phyloP scores from a whole-genome alignment of 805 yeast genomes.

The Cyberlindnera petersonii region DNA sequence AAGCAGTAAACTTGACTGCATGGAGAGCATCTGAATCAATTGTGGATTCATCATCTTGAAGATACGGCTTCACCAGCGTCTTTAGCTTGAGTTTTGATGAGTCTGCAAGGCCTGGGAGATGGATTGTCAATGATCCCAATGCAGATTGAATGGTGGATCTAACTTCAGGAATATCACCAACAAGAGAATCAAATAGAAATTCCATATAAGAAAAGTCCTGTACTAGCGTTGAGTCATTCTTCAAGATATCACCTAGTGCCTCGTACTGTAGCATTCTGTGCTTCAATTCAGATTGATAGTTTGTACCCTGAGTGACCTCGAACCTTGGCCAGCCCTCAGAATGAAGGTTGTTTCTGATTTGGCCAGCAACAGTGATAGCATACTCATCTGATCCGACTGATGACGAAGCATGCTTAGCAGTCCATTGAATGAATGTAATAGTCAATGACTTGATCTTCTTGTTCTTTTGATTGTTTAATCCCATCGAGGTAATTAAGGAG shows the following conservation, averaged over 20 bases:
- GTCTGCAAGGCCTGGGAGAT: slow-evolving; percentile 38
- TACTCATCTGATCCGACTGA: slow-evolving; percentile 25
- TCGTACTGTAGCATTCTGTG: slow-evolving; percentile 71
- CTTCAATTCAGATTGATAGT: slow-evolving; percentile 31
- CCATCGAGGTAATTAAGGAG: slow-evolving; percentile 50
- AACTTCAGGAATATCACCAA: slow-evolving; percentile 58
- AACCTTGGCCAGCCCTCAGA: slow-evolving; percentile 60
- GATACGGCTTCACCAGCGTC: slow-evolving; percentile 31
- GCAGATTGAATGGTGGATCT: slow-evolving; percentile 69
- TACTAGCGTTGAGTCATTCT: slow-evolving; percentile 39
- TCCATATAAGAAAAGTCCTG: slow-evolving; percentile 50
- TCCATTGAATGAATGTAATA: slow-evolving; percentile 63
- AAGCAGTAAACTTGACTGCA: slow-evolving; percentile 57
- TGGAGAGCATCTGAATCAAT: slow-evolving; percentile 35
- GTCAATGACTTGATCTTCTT: slow-evolving; percentile 47
- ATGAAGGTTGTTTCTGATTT: slow-evolving; percentile 48
- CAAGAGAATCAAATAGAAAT: slow-evolving; percentile 68
- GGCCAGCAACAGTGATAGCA: slow-evolving; percentile 44
- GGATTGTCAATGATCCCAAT: slow-evolving; percentile 53
- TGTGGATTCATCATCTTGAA: slow-evolving; percentile 32
- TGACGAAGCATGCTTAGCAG: slow-evolving; percentile 33
- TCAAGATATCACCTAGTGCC: slow-evolving; percentile 65
- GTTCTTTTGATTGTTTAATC: slow-evolving; percentile 36
- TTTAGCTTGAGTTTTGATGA: slow-evolving; percentile 42
- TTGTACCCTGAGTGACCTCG: slow-evolving; percentile 35